These are phyloP conservation scores for Leccinum variabile DNA, from an alignment of 1,284 basidiomycete genomes.

Conservation along the genomic window DNA sequence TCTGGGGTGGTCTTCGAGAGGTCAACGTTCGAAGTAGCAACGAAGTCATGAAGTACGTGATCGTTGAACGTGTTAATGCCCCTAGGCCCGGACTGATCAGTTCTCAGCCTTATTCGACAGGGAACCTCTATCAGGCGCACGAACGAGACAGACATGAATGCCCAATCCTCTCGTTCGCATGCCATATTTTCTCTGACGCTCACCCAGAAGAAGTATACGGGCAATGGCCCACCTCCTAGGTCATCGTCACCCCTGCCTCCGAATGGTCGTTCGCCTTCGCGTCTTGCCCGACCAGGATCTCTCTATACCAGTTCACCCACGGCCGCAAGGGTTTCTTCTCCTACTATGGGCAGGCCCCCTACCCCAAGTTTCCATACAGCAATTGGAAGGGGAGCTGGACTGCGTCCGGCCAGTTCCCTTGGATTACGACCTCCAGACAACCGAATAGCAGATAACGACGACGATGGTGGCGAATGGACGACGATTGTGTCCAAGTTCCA, in stretches of 20 bases:
- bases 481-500: conserved; percentile 96
- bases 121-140: conserved; percentile 70
- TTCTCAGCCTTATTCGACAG: conserved; percentile 70
- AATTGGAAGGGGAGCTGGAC: conserved; percentile 62
- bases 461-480: conserved; percentile 78
- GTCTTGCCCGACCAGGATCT: conserved; percentile 75
- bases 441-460: conserved; percentile 47
- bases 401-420: conserved; percentile 76
- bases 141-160: conserved; percentile 95
- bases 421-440: conserved; percentile 55
- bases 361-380: conserved; percentile 76
- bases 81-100: conserved; percentile 19
- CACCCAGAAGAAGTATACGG: conserved; percentile 80
- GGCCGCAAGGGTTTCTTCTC: conserved; percentile 59
- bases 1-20: conserved; percentile 95
- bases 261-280: conserved; percentile 71
- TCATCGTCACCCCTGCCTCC: conserved; percentile 74
- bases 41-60: conserved; percentile 89
- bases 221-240: conserved; percentile 63
- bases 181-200: conserved; percentile 98
- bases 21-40: conserved; percentile 77
- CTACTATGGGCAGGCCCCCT: conserved; percentile 69
- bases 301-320: conserved; percentile 50
- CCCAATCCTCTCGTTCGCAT: conserved; percentile 95
- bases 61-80: conserved; percentile 7